Base-by-base conservation (phyloP, 345 rosid genomes). In the Boechera divaricarpa region DNA sequence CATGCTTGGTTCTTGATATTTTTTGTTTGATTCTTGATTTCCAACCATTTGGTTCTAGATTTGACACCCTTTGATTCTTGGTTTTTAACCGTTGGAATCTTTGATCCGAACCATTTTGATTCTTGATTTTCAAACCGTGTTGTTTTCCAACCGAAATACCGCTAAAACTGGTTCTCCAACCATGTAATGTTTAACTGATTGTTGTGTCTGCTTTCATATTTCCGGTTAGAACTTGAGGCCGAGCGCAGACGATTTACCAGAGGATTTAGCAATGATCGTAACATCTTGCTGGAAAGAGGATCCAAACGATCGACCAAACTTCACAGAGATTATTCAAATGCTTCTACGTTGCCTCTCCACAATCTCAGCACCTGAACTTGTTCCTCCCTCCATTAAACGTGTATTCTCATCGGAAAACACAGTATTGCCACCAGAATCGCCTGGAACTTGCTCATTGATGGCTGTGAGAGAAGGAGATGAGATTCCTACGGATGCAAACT, bases 251-350 rank as follows among this genome's bases (percentile, higher is more conserved):
- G 71, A 85, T 74, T 88, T 95, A 41, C 98, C 93, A 0, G 87
- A 79, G 80, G 98, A 91, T 55, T 74, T 95, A 75, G 99, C 96
- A 1, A 60, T 61, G 83, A 89, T 92, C 0, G 89, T 95, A 77
- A 88, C 97, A 53, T 87, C 94, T 61, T 92, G 99, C 67, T 94
- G 99, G 99, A 85, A 87, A 79, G 98, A 94, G 74, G 97, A 94
- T 84, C 92, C 99, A 33, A 89, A 90, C 67, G 83, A 86, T 49
- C 74, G 99, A 47, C 98, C 99, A 3, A 83, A 89, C 83, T 94
- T 94, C 86, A 84, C 79, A 56, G 82, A 92, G 78, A 94, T 94
- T 36, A 92, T 90, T 75, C 89, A 85, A 81, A 88, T 87, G 94
- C 97, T 92, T 26, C 59, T 85, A 61, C 87, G 44, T 57, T 89